Conservation (phyloP, 23 red algal genomes). For the Chondrus crispus region DNA sequence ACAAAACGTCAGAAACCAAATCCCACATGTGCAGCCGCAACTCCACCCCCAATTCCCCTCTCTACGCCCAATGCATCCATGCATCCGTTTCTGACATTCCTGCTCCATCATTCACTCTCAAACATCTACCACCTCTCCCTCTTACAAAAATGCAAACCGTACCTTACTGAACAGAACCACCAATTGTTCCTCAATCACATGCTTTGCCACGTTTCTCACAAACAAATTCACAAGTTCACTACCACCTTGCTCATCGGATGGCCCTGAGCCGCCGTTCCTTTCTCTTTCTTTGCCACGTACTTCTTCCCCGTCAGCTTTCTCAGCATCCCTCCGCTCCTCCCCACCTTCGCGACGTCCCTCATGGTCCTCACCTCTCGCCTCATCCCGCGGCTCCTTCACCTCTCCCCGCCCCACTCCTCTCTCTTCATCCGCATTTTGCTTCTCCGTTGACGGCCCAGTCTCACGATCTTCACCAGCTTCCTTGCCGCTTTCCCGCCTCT, state of each 20-base stretch:
- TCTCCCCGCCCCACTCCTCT: no score
- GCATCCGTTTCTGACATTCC: no score
- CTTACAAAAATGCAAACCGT: not conserved
- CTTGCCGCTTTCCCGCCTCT: not conserved
- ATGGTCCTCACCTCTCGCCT: not conserved
- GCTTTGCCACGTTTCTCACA: conserved; percentile 60
- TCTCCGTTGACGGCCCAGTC: not conserved
- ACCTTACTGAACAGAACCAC: conserved; percentile 67
- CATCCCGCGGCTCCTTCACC: not conserved
- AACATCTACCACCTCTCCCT: not conserved
- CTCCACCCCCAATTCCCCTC: no score
- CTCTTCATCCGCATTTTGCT: not conserved
- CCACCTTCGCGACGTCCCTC: not conserved
- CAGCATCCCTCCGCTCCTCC: not conserved
- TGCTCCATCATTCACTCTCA: not conserved
- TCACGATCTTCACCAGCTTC: not conserved
- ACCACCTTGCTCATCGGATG: no score
- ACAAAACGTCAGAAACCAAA: not conserved
- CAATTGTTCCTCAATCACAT: conserved; percentile 61
- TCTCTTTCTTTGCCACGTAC: not conserved
- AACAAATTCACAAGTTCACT: conserved; percentile 58
- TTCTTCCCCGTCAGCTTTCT: not conserved
- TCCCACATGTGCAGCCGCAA: not conserved
- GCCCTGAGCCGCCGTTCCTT: not conserved
- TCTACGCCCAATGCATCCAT: no score